phyloP scores from a whole-genome alignment of 352 stramenopile species.

The Lagenidium giganteum region DNA sequence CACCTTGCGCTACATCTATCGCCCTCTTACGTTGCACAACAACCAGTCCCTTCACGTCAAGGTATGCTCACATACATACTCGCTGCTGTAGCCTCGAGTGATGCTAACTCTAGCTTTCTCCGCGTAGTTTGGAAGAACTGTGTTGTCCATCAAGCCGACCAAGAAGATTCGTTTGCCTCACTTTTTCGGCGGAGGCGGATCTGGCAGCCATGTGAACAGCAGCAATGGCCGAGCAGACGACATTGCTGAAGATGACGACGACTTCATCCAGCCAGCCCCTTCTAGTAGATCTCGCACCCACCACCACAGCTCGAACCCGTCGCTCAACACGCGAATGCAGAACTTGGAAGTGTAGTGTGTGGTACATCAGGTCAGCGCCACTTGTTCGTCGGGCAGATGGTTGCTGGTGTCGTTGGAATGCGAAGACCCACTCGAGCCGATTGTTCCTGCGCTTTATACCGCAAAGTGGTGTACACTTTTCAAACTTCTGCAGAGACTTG shows the following conservation, averaged over 20 bases:
- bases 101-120: too few species aligned
- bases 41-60: conserved; percentile 86
- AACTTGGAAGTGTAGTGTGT: conserved; percentile 78
- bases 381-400: too few species aligned
- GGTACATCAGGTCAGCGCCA: too few species aligned
- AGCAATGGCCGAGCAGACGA: conserved; percentile 53
- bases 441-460: too few species aligned
- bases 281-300: conserved; percentile 59
- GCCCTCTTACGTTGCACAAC: conserved; percentile 88
- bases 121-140: conserved; percentile 80
- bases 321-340: conserved; percentile 58
- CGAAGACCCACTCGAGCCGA: too few species aligned
- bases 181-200: conserved; percentile 63
- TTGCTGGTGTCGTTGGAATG: too few species aligned
- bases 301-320: conserved; percentile 33
- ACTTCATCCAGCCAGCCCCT: too few species aligned
- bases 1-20: conserved; percentile 92
- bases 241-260: conserved; percentile 60
- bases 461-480: too few species aligned
- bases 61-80: too few species aligned
- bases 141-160: conserved; percentile 84
- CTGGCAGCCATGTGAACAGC: conserved; percentile 37
- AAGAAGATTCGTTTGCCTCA: conserved; percentile 86
- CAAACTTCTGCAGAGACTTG: too few species aligned
- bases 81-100: too few species aligned